phyloP scores from a whole-genome alignment of 495 filamentous ascomycete genomes.

The Delitschia confertaspora region DNA sequence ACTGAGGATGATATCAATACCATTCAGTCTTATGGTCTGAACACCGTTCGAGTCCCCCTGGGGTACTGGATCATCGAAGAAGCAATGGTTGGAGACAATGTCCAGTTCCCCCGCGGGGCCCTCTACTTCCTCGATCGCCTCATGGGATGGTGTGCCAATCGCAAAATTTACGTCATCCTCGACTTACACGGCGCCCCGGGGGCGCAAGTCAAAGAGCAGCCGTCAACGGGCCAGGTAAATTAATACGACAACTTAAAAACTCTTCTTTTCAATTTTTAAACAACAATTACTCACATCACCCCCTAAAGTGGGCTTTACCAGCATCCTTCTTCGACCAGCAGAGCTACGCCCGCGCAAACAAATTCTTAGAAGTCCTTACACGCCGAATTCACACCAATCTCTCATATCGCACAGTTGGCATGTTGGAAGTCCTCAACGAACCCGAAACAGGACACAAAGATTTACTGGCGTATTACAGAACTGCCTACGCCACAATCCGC shows the following conservation, averaged over 20 bases:
- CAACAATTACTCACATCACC: too few species aligned
- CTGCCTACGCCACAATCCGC: conserved; percentile 43
- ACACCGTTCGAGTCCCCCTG: conserved; percentile 54
- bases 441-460: conserved; percentile 35
- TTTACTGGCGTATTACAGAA: conserved; percentile 42
- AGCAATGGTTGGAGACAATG: conserved; percentile 43
- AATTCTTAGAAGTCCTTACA: conserved; percentile 53
- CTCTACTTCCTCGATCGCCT: conserved; percentile 46
- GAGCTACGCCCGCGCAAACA: conserved; percentile 49
- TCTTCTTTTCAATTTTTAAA: conserved; percentile 1
- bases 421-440: conserved; percentile 54
- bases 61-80: conserved; percentile 57
- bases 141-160: conserved; percentile 47
- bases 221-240: conserved; percentile 48
- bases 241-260: not conserved
- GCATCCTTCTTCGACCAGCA: conserved; percentile 49
- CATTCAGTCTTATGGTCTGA: conserved; percentile 48
- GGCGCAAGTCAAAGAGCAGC: conserved; percentile 43
- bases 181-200: conserved; percentile 58
- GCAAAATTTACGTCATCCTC: conserved; percentile 54
- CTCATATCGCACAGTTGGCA: conserved; percentile 49
- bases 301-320: conserved; percentile 30
- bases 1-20: conserved; percentile 46
- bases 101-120: conserved; percentile 51
- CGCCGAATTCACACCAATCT: conserved; percentile 45